A percentile compares a stretch with the other conserved stretches of the same genome.
Evolutionary conservation across 805 yeast species (phyloP).

Genomic region (Debaryomyces prosopidis): DNA sequence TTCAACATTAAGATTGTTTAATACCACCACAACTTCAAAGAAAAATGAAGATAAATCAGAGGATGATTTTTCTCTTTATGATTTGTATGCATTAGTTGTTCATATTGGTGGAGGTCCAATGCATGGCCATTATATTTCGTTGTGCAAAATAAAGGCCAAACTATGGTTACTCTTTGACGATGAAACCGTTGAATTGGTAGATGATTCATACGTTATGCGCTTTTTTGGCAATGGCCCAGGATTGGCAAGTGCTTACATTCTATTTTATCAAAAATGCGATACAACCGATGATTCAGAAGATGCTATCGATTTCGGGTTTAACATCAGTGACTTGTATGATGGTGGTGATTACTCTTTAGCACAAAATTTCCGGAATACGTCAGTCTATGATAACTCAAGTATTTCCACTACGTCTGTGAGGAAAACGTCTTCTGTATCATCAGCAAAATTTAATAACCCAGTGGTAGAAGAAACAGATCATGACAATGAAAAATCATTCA

Average conservation of each 20-base stretch:
- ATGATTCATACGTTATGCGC: slow-evolving; percentile 75
- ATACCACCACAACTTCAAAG: slow-evolving; percentile 48
- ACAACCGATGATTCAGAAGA: slow-evolving; percentile 29
- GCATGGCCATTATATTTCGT: slow-evolving; percentile 92
- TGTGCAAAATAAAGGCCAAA: slow-evolving; percentile 71
- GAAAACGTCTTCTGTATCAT: slow-evolving; percentile 3
- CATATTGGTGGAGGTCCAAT: slow-evolving; percentile 98
- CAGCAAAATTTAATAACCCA: slow-evolving; percentile 2
- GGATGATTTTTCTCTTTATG: slow-evolving; percentile 57
- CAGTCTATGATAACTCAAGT: slow-evolving; percentile 7
- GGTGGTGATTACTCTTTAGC: slow-evolving; percentile 31
- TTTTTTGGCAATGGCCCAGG: slow-evolving; percentile 90
- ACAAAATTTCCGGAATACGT: slow-evolving; percentile 4
- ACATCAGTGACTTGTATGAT: slow-evolving; percentile 28
- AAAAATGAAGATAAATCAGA: slow-evolving; percentile 27
- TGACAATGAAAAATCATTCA: slow-evolving; percentile 2
- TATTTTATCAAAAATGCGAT: slow-evolving; percentile 61
- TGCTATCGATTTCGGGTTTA: slow-evolving; percentile 35
- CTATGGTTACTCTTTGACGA: slow-evolving; percentile 96
- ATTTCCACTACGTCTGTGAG: slow-evolving; percentile 8
- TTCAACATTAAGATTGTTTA: slow-evolving; percentile 63
- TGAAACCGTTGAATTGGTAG: slow-evolving; percentile 88
- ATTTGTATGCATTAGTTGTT: slow-evolving; percentile 81
- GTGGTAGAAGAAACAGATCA: slow-evolving; percentile 7
- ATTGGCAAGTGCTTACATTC: slow-evolving; percentile 86